These are phyloP conservation scores for Phallus indusiatus DNA, from an alignment of 768 basidiomycete genomes.

Conservation along the genomic window DNA sequence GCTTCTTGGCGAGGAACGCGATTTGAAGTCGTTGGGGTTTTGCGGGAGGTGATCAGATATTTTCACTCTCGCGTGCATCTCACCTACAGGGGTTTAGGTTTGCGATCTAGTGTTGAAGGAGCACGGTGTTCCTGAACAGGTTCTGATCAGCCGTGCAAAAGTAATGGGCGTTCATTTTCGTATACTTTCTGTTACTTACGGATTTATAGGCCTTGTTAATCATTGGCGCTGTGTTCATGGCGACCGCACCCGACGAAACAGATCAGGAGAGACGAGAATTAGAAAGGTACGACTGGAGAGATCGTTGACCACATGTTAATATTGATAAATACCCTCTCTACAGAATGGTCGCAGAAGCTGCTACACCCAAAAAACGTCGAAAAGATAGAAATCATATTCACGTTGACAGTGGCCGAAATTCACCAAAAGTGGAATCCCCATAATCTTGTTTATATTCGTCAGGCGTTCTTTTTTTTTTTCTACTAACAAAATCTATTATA, in stretches of 20 bases:
- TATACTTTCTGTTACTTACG: not conserved
- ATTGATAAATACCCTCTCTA: constrained; percentile 4
- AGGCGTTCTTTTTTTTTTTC: too few species aligned
- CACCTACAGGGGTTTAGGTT: constrained; percentile 34
- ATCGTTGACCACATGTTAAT: not conserved
- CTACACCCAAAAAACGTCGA: constrained; percentile 42
- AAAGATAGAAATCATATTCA: not conserved
- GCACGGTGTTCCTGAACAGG: constrained; percentile 56
- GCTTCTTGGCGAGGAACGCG: constrained; percentile 97
- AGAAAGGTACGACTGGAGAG: constrained; percentile 52
- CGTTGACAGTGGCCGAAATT: not conserved
- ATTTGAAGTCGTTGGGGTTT: constrained; percentile 86
- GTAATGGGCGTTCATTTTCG: constrained; percentile 26
- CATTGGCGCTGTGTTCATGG: constrained; percentile 86
- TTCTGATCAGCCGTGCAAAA: constrained; percentile 78
- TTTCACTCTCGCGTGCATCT: not conserved
- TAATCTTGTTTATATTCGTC: too few species aligned
- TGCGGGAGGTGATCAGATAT: constrained; percentile 47
- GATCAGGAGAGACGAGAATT: constrained; percentile 92
- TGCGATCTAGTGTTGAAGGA: constrained; percentile 83
- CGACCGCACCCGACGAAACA: constrained; percentile 74
- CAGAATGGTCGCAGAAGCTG: constrained; percentile 85
- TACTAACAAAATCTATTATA: too few species aligned
- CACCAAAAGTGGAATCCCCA: not conserved
- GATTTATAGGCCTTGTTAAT: constrained; percentile 64